phyloP scores from a whole-genome alignment of 768 basidiomycete species.

The Pholiota molesta region DNA sequence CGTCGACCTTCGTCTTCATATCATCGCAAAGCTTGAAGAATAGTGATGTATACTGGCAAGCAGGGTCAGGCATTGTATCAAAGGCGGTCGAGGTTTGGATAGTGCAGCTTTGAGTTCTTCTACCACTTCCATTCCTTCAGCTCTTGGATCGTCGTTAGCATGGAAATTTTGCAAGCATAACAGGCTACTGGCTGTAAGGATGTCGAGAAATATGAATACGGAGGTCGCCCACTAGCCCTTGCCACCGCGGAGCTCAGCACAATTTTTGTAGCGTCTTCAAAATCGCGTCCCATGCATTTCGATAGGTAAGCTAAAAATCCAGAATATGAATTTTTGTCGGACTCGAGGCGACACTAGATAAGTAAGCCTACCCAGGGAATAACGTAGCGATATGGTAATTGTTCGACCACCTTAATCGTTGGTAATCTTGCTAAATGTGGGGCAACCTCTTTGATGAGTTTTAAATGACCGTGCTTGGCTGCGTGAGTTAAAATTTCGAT shows the following conservation, averaged over 20 bases:
- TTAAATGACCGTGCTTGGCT: constrained; percentile 23
- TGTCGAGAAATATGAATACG: constrained; percentile 5
- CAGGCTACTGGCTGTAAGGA: constrained; percentile 14
- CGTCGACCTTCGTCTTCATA: constrained; percentile 15
- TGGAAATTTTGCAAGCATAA: constrained; percentile 12
- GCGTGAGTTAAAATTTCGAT: constrained; percentile 25
- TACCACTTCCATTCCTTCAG: constrained; percentile 6
- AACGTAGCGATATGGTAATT: constrained; percentile 15
- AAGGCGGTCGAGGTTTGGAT: neutral
- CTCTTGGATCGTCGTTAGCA: constrained; percentile 13
- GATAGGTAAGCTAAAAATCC: constrained; percentile 16
- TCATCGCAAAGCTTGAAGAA: neutral
- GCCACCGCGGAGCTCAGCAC: constrained; percentile 4
- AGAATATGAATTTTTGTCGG: neutral
- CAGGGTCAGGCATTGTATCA: constrained; percentile 14
- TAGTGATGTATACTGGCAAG: constrained; percentile 15
- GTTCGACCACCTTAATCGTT: constrained; percentile 11
- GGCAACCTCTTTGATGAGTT: constrained; percentile 23
- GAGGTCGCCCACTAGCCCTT: constrained; percentile 4
- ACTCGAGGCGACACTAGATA: neutral
- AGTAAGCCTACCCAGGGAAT: constrained; percentile 19
- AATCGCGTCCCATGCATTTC: constrained; percentile 12
- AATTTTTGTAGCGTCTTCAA: constrained; percentile 12
- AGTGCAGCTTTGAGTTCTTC: constrained; percentile 15
- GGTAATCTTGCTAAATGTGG: constrained; percentile 19